Evolutionary conservation across 2,329 filamentous ascomycete species (phyloP), one percentile per base, ranked within the genome.

Genomic region (Tolypocladium inflatum): DNA sequence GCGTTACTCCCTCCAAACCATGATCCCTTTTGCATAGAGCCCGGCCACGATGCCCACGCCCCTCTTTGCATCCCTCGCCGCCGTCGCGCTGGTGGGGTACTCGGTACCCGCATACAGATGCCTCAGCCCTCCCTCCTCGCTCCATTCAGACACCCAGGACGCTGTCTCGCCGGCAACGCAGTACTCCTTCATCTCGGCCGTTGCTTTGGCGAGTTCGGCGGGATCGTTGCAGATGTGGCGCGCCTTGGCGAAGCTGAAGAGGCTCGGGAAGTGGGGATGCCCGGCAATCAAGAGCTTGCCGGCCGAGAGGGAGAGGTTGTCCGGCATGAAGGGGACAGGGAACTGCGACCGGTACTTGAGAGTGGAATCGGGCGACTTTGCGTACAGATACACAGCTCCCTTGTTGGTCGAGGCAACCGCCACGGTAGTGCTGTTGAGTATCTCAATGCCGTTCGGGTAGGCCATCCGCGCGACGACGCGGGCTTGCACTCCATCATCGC

Each of bases 401-500:
- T 54, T 58, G 43, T 58, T 70, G 9, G 74, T 71, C 0, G 75
- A 70, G 1, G 75, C 69, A 13, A 77, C 70, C 0, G 68, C 76
- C 2, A 75, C 58, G 0, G 71, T 74, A 0, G 71, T 74, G 2
- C 60, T 62, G 59, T 76, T 76, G 4, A 77, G 51, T 1, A 76
- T 59, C 37, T 70, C 70, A 19, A 78, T 68, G 17, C 76, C 76
- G 54, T 78, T 78, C 10, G 76, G 68, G 50, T 74, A 78, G 11
- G 75, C 61, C 1, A 72, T 51, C 15, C 68, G 68, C 2, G 70
- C 70, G 0, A 74, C 67, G 1, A 73, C 55, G 4, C 67, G 65
- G 7, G 60, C 67, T 11, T 61, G 54, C 26, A 57, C 55, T 9
- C 30, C 26, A n/a, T 52, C 54, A 5, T 43, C 26, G 26, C 50